Percentiles rank a stretch among this genome's conserved stretches.
Evolutionary conservation across 1,284 basidiomycete species (phyloP).

Genomic region (Moniliophthora roreri): DNA sequence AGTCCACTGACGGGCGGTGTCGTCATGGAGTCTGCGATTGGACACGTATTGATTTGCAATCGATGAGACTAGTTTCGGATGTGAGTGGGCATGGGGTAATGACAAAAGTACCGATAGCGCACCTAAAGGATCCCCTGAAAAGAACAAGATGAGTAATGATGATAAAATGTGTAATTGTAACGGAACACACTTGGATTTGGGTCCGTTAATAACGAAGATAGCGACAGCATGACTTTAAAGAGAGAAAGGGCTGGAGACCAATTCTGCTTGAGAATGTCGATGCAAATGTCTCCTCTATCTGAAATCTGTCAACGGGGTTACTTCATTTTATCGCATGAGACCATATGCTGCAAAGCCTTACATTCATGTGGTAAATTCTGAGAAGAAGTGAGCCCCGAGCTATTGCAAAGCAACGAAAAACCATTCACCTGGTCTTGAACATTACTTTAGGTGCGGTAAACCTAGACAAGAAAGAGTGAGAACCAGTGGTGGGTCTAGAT

Average conservation of each 20-base stretch:
- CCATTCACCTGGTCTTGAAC: conserved; percentile 70
- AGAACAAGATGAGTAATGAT: conserved; percentile 8
- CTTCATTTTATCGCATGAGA: neutral
- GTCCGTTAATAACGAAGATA: conserved; percentile 85
- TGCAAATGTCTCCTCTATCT: conserved; percentile 70
- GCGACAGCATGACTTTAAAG: conserved; percentile 88
- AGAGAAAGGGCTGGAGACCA: conserved; percentile 91
- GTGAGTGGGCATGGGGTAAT: neutral
- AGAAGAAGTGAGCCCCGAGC: neutral
- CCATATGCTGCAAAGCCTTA: conserved; percentile 20
- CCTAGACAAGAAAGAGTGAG: conserved; percentile 36
- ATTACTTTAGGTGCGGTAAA: conserved; percentile 82
- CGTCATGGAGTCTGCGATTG: conserved; percentile 63
- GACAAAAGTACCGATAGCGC: neutral
- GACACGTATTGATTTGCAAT: conserved; percentile 72
- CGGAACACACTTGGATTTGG: conserved; percentile 78
- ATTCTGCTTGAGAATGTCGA: conserved; percentile 84
- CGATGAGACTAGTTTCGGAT: conserved; percentile 52
- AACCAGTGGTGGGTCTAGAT: conserved; percentile 1
- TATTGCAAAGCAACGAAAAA: neutral
- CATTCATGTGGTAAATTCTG: conserved; percentile 92
- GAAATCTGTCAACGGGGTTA: conserved; percentile 50
- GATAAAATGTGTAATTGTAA: conserved; percentile 3
- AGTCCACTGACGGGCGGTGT: conserved; percentile 65
- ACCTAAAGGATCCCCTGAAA: conserved; percentile 72